phyloP scores from a whole-genome alignment of 2,329 filamentous ascomycete species.

The Chaetomiaceae sp. region DNA sequence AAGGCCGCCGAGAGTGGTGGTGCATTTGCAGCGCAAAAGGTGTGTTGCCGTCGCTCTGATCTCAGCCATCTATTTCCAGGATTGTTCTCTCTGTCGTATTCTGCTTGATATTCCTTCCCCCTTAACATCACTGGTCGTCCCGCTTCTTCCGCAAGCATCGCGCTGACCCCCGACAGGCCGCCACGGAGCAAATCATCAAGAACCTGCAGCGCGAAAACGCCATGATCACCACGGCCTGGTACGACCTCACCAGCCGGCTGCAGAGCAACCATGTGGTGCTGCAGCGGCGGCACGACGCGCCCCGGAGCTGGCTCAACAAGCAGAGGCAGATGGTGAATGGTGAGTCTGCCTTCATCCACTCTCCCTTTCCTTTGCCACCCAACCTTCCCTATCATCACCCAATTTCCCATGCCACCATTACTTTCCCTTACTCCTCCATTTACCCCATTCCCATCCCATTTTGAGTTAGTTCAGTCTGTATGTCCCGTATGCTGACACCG shows the following conservation, averaged over 20 bases:
- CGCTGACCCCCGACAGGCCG: constrained; percentile 34
- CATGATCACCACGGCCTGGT: constrained; percentile 80
- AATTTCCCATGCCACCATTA: no score
- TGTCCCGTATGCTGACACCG: neutral
- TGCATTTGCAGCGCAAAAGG: constrained; percentile 48
- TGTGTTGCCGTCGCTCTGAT: constrained; percentile 33
- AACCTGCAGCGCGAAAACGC: constrained; percentile 73
- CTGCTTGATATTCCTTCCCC: no score
- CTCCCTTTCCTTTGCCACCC: no score
- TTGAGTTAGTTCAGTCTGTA: neutral
- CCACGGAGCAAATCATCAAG: constrained; percentile 53
- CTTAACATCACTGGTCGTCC: neutral
- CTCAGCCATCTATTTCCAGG: neutral
- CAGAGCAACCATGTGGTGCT: constrained; percentile 80
- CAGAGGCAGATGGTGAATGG: constrained; percentile 68
- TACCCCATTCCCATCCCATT: no score
- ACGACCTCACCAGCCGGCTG: constrained; percentile 70
- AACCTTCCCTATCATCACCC: no score
- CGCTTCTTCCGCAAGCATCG: neutral
- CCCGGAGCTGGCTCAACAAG: constrained; percentile 79
- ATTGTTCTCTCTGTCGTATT: neutral
- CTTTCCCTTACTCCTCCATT: no score
- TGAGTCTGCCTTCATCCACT: constrained; percentile 28
- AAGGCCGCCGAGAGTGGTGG: constrained; percentile 49
- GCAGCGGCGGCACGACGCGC: constrained; percentile 67